Evolutionary conservation across 1,284 basidiomycete species (phyloP), one percentile per base, ranked within the genome.

Genomic region (Cutaneotrichosporon dermatis): DNA sequence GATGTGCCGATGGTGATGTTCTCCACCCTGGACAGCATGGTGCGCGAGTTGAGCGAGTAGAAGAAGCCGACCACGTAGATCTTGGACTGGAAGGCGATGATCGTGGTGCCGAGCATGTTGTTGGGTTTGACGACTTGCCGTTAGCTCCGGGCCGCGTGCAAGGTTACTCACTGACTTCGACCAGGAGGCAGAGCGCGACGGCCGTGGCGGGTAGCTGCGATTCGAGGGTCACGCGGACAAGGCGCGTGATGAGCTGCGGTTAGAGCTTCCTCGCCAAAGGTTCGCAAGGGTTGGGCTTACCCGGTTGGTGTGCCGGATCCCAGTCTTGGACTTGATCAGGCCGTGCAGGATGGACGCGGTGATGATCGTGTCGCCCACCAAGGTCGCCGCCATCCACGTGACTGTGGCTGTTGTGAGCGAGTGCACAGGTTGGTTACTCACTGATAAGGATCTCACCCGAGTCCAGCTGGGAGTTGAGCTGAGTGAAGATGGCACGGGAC

Each of bases 141-240:
- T 45, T 25, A 45, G 44, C 12, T 11, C 10, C 4, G 33, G 4
- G 25, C 25, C 25, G 25, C 25, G 25, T 9, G 3, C 6, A 44
- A 4, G 3, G 6, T 8, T 8, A 11, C 44, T 3, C 39, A 73
- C 71, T 57, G 59, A 61, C 69, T 11, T 68, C 65, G 46, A 65
- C 54, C 34, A 69, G 35, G 43, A 65, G 71, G 33, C 58, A 61
- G n/a, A 70, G 43, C 53, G 70, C 65, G 11, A 71, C 46, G 50
- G 66, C 43, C 1, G 67, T 65, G 9, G 70, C 67, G 4, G 65
- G 67, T 0, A 69, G 50, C 61, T 74, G 72, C 1, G 70, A 65
- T 56, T 74, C 72, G 55, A 72, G 66, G 5, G 67, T 70, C 50
- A 74, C 49, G 53, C 70, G 57, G 34, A 72, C 53, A 2, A 72